Base-by-base conservation (phyloP, 768 basidiomycete genomes). In the Hygrocybe coccinea region DNA sequence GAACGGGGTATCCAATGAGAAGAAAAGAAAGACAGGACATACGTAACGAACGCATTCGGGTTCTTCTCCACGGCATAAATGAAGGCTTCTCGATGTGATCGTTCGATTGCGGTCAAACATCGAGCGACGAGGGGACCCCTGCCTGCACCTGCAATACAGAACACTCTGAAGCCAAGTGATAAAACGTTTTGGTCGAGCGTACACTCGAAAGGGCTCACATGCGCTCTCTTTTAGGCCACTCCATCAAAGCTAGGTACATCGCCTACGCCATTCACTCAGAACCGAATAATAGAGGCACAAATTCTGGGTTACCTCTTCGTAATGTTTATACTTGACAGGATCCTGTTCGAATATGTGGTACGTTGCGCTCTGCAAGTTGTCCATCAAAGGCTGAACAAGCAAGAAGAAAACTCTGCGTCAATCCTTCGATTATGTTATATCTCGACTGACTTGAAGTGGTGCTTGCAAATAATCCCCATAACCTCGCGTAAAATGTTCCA, bases 271-370 rank as follows among this genome's bases (percentile, higher is more conserved):
- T 19, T n/a, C 34, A 15, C 57, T 56, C 19, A 58, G 45, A 56
- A 46, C 53, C 58, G 50, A 46, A 38, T 44, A 14, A 8, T 54
- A 44, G 57, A 14, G 22, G 57, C 48, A 53, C 58, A 54, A 47
- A 39, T 50, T 48, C 15, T 14, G 17, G 61, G 71, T 29, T 47
- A 87, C 91, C 79, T 95, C 90, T 74, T 99, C 97, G 67, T 99
- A 99, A 63, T 91, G 86, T 54, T 79, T 71, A 67, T 99, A 99
- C 70, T 99, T 99, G 57, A 98, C 86, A 2, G 97, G 95, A 74
- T 98, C 97, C 67, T 93, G 84, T 66, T 99, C 97, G 65, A 99
- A 99, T 2, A 91, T 93, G 67, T 98, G 93, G 70, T 99, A 99
- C 10, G 94, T 97, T 60, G 87, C 82, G 62, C 92, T 95, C 65